These are phyloP conservation scores for Penicillium sp. DNA, from an alignment of 2,329 filamentous ascomycete genomes.

Conservation along the genomic window DNA sequence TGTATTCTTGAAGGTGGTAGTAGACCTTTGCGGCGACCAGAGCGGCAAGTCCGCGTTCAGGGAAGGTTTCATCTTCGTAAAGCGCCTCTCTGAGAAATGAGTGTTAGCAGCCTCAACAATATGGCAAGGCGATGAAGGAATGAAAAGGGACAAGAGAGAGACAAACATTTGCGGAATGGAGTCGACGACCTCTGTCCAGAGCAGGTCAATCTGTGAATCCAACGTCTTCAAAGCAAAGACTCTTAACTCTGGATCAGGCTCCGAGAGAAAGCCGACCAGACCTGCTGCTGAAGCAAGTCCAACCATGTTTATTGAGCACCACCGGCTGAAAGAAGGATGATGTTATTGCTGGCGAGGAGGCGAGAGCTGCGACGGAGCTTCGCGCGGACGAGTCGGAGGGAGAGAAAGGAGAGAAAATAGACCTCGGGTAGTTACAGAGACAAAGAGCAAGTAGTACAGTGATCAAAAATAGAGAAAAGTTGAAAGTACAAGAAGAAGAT, in stretches of 20 bases:
- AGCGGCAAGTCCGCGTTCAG: constrained; percentile 90
- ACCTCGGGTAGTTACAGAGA: constrained; percentile 23
- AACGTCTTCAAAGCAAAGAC: constrained; percentile 93
- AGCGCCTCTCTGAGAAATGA: constrained; percentile 76
- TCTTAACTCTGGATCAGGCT: constrained; percentile 92
- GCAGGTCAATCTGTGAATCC: constrained; percentile 93
- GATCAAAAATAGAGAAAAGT: constrained; percentile 21
- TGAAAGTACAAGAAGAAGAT: constrained; percentile 10
- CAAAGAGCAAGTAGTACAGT: constrained; percentile 28
- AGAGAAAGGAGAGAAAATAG: constrained; percentile 18
- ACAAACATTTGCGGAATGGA: constrained; percentile 91
- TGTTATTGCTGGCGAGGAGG: constrained; percentile 35
- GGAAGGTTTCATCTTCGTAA: constrained; percentile 95
- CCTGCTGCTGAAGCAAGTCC: constrained; percentile 92
- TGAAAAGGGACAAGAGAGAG: constrained; percentile 3
- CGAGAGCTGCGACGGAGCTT: constrained; percentile 39
- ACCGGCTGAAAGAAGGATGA: constrained; percentile 13
- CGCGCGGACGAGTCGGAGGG: constrained; percentile 26
- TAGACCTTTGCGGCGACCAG: constrained; percentile 97
- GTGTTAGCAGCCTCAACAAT: constrained; percentile 21
- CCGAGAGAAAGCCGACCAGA: constrained; percentile 91
- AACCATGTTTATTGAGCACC: constrained; percentile 66
- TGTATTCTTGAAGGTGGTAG: constrained; percentile 98
- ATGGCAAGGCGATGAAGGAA: neutral
- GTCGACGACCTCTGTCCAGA: constrained; percentile 96